These are phyloP conservation scores for Rubus idaeus DNA, from an alignment of 306 rosid species.

Conservation along the genomic window DNA sequence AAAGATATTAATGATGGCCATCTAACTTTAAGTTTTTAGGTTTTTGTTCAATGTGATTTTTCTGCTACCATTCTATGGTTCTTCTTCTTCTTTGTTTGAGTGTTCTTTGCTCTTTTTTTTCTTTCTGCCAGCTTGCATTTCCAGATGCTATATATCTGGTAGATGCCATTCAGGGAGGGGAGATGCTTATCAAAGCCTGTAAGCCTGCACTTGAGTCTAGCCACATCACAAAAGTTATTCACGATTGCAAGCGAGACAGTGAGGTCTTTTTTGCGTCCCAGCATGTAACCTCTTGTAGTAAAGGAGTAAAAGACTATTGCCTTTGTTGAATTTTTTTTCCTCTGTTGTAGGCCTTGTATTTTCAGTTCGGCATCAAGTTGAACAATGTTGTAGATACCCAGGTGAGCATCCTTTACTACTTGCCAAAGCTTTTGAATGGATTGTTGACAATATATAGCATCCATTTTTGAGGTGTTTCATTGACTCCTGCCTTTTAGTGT, in stretches of 20 bases:
- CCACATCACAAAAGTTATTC: slow-evolving; percentile 90
- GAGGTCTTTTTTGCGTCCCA: slow-evolving; percentile 58
- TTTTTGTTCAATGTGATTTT: not conserved
- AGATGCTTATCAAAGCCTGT: slow-evolving; percentile 78
- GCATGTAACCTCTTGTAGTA: slow-evolving; percentile 6
- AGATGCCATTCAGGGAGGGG: slow-evolving; percentile 87
- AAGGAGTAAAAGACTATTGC: not conserved
- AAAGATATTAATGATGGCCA: not conserved
- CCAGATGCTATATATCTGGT: slow-evolving; percentile 93
- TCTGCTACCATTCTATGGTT: not conserved
- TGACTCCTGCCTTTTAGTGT: too few species aligned
- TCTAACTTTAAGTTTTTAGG: not conserved
- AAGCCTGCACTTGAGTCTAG: slow-evolving; percentile 97
- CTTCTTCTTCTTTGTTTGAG: not conserved
- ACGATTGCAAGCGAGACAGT: slow-evolving; percentile 98
- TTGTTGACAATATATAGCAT: not conserved
- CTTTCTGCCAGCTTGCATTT: slow-evolving; percentile 79
- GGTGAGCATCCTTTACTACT: slow-evolving; percentile 47
- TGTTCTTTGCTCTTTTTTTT: not conserved
- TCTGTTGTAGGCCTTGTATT: slow-evolving; percentile 78
- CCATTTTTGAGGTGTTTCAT: not conserved
- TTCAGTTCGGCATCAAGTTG: slow-evolving; percentile 96
- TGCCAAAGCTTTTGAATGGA: not conserved
- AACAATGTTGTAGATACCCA: slow-evolving; percentile 97
- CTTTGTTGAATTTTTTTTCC: slow-evolving; percentile 22